Evolutionary conservation across 2,329 filamentous ascomycete genomes (phyloP).

Genomic region (Oidium heveae): DNA sequence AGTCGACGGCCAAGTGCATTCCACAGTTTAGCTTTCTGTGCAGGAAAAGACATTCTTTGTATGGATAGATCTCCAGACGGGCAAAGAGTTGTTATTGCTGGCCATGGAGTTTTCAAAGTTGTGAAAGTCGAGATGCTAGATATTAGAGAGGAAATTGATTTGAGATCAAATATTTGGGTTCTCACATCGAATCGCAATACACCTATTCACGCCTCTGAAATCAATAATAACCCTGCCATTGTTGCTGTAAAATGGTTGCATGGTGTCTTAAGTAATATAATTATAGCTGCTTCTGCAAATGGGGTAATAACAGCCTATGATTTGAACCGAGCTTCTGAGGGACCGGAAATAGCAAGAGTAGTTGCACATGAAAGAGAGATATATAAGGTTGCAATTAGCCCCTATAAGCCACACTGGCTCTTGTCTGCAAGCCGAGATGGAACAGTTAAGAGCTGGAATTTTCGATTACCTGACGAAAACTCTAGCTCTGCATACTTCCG

Average conservation of each 20-base stretch:
- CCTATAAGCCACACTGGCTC: slow-evolving; percentile 29
- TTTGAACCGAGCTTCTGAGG: slow-evolving; percentile 21
- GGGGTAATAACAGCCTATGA: slow-evolving; percentile 42
- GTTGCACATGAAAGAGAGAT: slow-evolving; percentile 38
- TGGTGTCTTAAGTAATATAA: slow-evolving; percentile 20
- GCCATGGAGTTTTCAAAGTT: slow-evolving; percentile 35
- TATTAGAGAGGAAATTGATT: slow-evolving; percentile 30
- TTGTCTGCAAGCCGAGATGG: slow-evolving; percentile 40
- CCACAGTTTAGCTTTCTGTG: slow-evolving; percentile 27
- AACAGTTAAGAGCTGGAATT: slow-evolving; percentile 34
- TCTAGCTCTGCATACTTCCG: slow-evolving; percentile 23
- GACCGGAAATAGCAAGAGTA: slow-evolving; percentile 25
- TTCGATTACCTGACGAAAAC: slow-evolving; percentile 21
- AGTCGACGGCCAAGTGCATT: slow-evolving; percentile 17
- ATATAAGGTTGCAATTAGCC: slow-evolving; percentile 37
- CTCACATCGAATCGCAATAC: slow-evolving; percentile 18
- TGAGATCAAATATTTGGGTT: slow-evolving; percentile 28
- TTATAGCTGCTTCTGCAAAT: slow-evolving; percentile 37
- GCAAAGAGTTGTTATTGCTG: slow-evolving; percentile 28
- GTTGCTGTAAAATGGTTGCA: slow-evolving; percentile 34
- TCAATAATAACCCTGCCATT: slow-evolving; percentile 33
- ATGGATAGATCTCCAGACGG: slow-evolving; percentile 33
- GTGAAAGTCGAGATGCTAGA: slow-evolving; percentile 22
- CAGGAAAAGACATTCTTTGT: slow-evolving; percentile 27
- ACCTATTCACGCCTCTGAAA: slow-evolving; percentile 16